Evolutionary conservation across 768 basidiomycete species (phyloP).

Genomic region (Kwoniella heveanensis): DNA sequence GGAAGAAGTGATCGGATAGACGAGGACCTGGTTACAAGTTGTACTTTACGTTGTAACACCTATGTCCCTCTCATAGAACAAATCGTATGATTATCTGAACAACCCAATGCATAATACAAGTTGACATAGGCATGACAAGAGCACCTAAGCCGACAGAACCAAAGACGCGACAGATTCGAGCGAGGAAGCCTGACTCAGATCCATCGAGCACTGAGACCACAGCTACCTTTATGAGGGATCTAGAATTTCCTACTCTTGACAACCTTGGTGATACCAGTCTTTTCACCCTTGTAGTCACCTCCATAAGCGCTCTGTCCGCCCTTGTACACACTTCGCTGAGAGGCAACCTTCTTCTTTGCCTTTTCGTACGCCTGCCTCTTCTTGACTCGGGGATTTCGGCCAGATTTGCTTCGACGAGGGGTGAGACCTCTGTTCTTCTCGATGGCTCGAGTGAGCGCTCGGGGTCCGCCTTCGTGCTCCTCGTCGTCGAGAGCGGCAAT

Average conservation of each 20-base stretch:
- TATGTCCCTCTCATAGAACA: no score
- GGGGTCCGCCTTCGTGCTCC: constrained; percentile 68
- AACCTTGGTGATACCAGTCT: constrained; percentile 86
- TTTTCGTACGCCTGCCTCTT: constrained; percentile 89
- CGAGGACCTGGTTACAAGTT: neutral
- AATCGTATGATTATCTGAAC: no score
- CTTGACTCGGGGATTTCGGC: constrained; percentile 97
- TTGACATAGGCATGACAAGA: no score
- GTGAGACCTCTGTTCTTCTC: constrained; percentile 93
- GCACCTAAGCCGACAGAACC: no score
- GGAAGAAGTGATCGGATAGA: constrained; percentile 28
- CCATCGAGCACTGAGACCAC: no score
- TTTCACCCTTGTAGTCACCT: constrained; percentile 85
- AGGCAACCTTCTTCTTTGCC: constrained; percentile 87
- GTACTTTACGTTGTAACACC: no score
- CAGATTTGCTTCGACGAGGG: constrained; percentile 80
- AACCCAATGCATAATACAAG: neutral
- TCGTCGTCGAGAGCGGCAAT: constrained; percentile 47
- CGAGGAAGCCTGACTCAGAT: no score
- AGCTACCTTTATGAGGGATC: no score
- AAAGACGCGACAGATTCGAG: neutral
- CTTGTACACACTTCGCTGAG: constrained; percentile 89
- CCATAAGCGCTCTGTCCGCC: constrained; percentile 71
- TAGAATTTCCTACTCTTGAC: constrained; percentile 78
- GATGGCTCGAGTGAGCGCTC: constrained; percentile 85